Evolutionary conservation across 1,284 basidiomycete species (phyloP).

Genomic region (Anthracocystis walkeri): DNA sequence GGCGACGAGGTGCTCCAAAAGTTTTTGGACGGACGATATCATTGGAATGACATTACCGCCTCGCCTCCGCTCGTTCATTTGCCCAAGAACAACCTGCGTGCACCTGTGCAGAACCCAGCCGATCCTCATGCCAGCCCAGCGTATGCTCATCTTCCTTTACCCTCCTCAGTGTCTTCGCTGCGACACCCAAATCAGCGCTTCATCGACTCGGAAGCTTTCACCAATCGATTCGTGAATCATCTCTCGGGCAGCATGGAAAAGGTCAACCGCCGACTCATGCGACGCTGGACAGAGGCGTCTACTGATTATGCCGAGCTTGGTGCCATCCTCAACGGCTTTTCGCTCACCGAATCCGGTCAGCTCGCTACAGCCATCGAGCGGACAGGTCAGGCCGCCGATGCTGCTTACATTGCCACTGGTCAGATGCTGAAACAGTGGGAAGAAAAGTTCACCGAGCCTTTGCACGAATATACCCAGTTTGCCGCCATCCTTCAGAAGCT

Average conservation of each 20-base stretch:
- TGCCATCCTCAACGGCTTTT: slow-evolving; percentile 94
- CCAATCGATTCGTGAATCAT: slow-evolving; percentile 93
- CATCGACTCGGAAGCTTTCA: slow-evolving; percentile 94
- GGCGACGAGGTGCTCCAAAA: slow-evolving; percentile 94
- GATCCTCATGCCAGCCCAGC: slow-evolving; percentile 80
- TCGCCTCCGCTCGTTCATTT: slow-evolving; percentile 84
- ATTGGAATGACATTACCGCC: slow-evolving; percentile 75
- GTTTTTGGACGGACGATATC: slow-evolving; percentile 93
- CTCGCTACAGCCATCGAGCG: slow-evolving; percentile 86
- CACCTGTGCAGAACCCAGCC: slow-evolving; percentile 92
- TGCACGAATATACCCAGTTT: slow-evolving; percentile 96
- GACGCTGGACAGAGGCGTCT: slow-evolving; percentile 92
- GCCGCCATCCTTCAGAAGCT: slow-evolving; percentile 92
- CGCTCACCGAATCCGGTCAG: slow-evolving; percentile 81
- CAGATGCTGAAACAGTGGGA: slow-evolving; percentile 71
- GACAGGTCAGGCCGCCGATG: slow-evolving; percentile 93
- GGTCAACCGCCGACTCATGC: slow-evolving; percentile 88
- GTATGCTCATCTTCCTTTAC: slow-evolving; percentile 87
- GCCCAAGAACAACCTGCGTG: slow-evolving; percentile 94
- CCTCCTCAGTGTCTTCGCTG: slow-evolving; percentile 73
- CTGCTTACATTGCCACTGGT: slow-evolving; percentile 89
- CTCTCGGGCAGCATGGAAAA: slow-evolving; percentile 93
- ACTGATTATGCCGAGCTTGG: slow-evolving; percentile 95
- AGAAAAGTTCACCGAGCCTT: slow-evolving; percentile 91
- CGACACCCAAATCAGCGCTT: slow-evolving; percentile 75